phyloP scores from a whole-genome alignment of 163 green algal genomes.

The Trebouxia gelatinosa region DNA sequence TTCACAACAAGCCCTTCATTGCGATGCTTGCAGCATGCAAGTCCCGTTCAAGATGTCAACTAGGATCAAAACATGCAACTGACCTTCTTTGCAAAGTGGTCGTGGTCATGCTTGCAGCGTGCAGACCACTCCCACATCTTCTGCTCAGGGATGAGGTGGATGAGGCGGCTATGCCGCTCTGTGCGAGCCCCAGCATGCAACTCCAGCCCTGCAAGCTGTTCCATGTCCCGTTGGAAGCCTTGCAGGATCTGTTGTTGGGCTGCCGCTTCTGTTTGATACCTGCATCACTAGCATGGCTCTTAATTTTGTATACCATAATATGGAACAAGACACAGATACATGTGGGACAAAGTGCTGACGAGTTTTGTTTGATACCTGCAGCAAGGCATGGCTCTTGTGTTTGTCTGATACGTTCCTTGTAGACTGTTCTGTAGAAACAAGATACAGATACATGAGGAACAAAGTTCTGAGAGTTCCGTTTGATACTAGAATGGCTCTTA shows the following conservation, averaged over 20 bases:
- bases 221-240: conserved; percentile 74
- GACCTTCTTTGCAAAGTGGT: conserved; percentile 73
- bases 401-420: too few species aligned
- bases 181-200: conserved; percentile 57
- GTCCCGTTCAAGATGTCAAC: too few species aligned
- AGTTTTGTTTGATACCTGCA: too few species aligned
- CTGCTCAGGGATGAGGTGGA: conserved; percentile 67
- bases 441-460: too few species aligned
- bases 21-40: too few species aligned
- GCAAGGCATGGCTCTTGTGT: too few species aligned
- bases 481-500: too few species aligned
- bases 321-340: not conserved
- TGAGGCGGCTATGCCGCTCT: conserved; percentile 38
- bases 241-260: conserved; percentile 66
- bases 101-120: conserved; percentile 62
- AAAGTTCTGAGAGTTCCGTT: too few species aligned
- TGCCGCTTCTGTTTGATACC: conserved; percentile 46
- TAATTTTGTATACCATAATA: not conserved
- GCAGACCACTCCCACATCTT: conserved; percentile 64
- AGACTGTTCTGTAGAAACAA: too few species aligned
- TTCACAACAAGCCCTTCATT: too few species aligned
- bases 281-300: conserved; percentile 17
- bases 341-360: too few species aligned
- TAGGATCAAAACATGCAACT: too few species aligned
- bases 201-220: conserved; percentile 51